These are phyloP conservation scores for Clavaria fumosa DNA, from an alignment of 768 basidiomycete species.

Conservation along the genomic window DNA sequence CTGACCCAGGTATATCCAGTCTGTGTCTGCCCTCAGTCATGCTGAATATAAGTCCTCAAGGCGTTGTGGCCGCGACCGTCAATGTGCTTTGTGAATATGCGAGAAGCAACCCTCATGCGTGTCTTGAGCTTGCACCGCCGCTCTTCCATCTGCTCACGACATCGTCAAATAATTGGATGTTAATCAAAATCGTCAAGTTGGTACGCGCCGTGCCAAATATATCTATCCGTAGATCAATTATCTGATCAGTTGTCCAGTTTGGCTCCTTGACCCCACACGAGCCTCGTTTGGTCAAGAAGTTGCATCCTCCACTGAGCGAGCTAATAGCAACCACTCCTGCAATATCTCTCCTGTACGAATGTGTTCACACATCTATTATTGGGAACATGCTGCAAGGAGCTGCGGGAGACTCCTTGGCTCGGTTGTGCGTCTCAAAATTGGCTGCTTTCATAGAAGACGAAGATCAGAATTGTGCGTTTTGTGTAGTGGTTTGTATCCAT, in stretches of 20 bases:
- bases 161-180: slow-evolving; percentile 98
- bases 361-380: slow-evolving; percentile 94
- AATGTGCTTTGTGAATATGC: slow-evolving; percentile 92
- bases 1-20: slow-evolving; percentile 41
- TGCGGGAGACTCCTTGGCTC: slow-evolving; percentile 66
- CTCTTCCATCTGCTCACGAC: slow-evolving; percentile 87
- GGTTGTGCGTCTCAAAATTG: slow-evolving; percentile 84
- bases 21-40: neutral
- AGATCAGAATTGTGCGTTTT: slow-evolving; percentile 92
- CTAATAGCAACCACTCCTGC: slow-evolving; percentile 92
- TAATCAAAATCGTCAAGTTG: slow-evolving; percentile 96
- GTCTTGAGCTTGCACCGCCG: slow-evolving; percentile 78
- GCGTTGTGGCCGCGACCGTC: slow-evolving; percentile 86
- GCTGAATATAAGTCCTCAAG: slow-evolving; percentile 22
- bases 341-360: slow-evolving; percentile 93
- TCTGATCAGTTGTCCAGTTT: slow-evolving; percentile 57
- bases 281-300: slow-evolving; percentile 85
- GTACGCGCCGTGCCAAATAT: too few relatives aligned
- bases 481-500: too few relatives aligned
- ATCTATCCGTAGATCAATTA: too few relatives aligned
- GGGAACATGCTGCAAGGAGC: slow-evolving; percentile 85
- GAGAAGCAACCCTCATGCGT: slow-evolving; percentile 61
- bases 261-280: slow-evolving; percentile 85
- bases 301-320: slow-evolving; percentile 86
- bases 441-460: slow-evolving; percentile 82